Conservation (phyloP, 805 yeast genomes). For the Wickerhamiella cacticola region DNA sequence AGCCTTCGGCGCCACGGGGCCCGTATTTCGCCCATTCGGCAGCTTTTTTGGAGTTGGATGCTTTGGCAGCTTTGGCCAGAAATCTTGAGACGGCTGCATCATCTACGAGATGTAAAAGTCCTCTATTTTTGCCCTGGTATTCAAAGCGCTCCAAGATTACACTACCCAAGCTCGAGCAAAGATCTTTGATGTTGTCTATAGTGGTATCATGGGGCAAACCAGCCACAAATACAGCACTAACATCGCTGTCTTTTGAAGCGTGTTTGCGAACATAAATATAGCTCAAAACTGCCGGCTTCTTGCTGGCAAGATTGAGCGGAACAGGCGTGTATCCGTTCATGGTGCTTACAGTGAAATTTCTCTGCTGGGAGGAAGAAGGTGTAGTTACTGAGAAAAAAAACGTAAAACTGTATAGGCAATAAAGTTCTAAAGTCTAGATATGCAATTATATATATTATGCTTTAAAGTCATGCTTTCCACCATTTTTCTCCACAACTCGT, state of each 20-base stretch:
- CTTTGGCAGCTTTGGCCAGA: conserved; percentile 46
- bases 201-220: conserved; percentile 61
- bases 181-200: conserved; percentile 40
- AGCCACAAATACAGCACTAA: conserved; percentile 52
- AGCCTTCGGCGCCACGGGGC: conserved; percentile 32
- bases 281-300: conserved; percentile 16
- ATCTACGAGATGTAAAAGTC: conserved; percentile 63
- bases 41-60: conserved; percentile 20
- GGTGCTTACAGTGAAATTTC: conserved; percentile 2
- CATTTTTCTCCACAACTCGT: conserved; percentile 33
- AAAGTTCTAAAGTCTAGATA: neutral
- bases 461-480: conserved; percentile 34
- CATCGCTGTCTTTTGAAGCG: conserved; percentile 30
- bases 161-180: conserved; percentile 40
- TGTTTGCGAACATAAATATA: conserved; percentile 23
- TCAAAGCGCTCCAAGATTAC: conserved; percentile 30
- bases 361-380: too few relatives aligned
- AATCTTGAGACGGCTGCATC: conserved; percentile 55
- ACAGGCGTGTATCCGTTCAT: conserved; percentile 18
- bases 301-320: conserved; percentile 17
- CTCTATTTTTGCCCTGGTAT: conserved; percentile 35
- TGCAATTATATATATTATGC: neutral
- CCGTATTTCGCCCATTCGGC: conserved; percentile 31
- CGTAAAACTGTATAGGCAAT: neutral
- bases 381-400: neutral